A percentile compares a stretch with the other conserved stretches of the same genome.
phyloP scores from a whole-genome alignment of 1,284 basidiomycete genomes.

The Erythrobasidium hasegawianum region DNA sequence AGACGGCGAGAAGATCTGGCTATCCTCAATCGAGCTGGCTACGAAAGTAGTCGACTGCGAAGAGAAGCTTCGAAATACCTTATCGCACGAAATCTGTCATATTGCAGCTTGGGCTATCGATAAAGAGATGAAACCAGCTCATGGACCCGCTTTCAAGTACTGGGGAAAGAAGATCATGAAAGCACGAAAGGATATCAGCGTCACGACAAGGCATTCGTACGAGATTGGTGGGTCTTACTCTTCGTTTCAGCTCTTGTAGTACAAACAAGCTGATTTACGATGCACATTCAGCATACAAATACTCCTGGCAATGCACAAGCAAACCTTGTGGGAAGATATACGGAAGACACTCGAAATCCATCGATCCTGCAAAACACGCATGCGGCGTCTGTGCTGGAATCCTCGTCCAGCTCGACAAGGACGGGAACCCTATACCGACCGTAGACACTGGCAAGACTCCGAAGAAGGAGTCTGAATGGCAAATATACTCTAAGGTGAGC shows the following conservation, averaged over 20 bases:
- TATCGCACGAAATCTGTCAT: conserved; percentile 84
- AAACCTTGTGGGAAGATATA: conserved; percentile 62
- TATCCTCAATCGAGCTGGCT: conserved; percentile 63
- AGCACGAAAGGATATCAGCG: conserved; percentile 62
- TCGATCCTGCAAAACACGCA: conserved; percentile 60
- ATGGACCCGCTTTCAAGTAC: conserved; percentile 63
- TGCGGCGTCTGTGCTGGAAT: conserved; percentile 25
- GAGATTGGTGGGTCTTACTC: conserved; percentile 37
- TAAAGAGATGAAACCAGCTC: conserved; percentile 60
- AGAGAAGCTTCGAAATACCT: conserved; percentile 69
- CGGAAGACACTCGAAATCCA: conserved; percentile 67
- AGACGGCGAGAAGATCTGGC: conserved; percentile 40
- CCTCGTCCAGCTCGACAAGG: conserved; percentile 29
- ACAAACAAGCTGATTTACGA: no score
- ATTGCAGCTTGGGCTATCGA: conserved; percentile 75
- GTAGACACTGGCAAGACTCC: background rate
- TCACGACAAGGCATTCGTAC: conserved; percentile 58
- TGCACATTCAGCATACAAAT: conserved; percentile 70
- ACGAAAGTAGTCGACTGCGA: conserved; percentile 70
- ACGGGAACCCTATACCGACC: conserved; percentile 9
- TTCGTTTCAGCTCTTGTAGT: no score
- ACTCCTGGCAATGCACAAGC: conserved; percentile 64
- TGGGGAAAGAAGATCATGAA: conserved; percentile 67
- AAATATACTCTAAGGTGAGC: conserved; percentile 17
- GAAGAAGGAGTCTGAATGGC: conserved; percentile 22